Evolutionary conservation across 1,284 basidiomycete genomes (phyloP), one percentile per base, ranked within the genome.

Genomic region (Ceratobasidium sp.): DNA sequence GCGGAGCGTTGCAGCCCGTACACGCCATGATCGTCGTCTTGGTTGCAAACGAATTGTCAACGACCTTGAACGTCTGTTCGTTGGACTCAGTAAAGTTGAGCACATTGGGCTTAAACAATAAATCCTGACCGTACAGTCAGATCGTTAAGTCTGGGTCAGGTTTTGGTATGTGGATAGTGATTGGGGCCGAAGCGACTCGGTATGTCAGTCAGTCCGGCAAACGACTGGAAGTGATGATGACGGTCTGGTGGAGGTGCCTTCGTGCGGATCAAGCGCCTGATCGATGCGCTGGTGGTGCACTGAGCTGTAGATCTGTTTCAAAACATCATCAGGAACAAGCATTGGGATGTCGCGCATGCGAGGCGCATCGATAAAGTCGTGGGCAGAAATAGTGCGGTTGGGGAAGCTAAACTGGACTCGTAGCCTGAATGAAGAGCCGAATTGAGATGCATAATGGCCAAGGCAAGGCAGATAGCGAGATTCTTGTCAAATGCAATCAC

Each of bases 61-160:
- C 95, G 51, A 98, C 89, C 65, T 94, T 90, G 88, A 98, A 98
- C 4, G 93, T 92, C n/a, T 89, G 91, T 80, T 95, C 91, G 0
- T 89, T 85, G 0, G 91, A 91, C 79, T 90, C 90, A 0, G 90
- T 84, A 81, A 98, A 98, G 49, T 87, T 91, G 25, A 98, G 87
- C 25, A 91, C 85, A 0, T 93, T 89, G 6, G 95, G 95, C 80
- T 98, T 94, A 82, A 97, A 97, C 62, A 88, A 86, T 62, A 98
- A 86, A 78, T 95, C 95, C 81, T 95, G 91, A 2, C 96, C 96
- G 74, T 91, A 90, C 5, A 98, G 86, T 79, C 93, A 90, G 80
- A 98, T 93, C 25, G 86, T 88, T 78, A 98, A 89, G 46, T 90
- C 85, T 19, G 92, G 87, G 82, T 98, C 97, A 3, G 90, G 86